Evolutionary conservation across 2,329 filamentous ascomycete species (phyloP).

Genomic region (Venturia asperata): DNA sequence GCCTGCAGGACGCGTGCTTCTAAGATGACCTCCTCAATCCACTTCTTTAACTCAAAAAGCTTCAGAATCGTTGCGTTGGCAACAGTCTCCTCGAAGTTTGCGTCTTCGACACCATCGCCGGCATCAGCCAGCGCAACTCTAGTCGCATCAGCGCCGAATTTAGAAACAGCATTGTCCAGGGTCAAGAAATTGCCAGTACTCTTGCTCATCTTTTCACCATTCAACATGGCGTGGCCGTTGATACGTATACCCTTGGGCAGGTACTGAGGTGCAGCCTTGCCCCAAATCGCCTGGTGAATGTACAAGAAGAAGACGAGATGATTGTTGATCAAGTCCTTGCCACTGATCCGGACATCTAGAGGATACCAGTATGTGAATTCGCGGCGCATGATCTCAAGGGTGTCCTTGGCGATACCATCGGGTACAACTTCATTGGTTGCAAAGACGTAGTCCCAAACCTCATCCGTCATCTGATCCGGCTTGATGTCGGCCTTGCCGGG

Average conservation of each 20-base stretch:
- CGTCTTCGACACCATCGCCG: conserved; percentile 88
- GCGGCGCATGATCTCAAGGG: conserved; percentile 72
- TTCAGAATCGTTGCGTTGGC: conserved; percentile 87
- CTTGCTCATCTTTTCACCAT: conserved; percentile 98
- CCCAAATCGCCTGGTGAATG: conserved; percentile 85
- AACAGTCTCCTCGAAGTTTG: conserved; percentile 94
- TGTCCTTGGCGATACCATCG: conserved; percentile 65
- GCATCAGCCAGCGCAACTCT: conserved; percentile 89
- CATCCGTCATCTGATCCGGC: conserved; percentile 83
- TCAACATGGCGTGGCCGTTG: conserved; percentile 89
- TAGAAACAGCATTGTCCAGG: conserved; percentile 72
- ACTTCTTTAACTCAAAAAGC: conserved; percentile 75
- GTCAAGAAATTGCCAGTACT: conserved; percentile 97
- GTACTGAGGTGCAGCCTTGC: conserved; percentile 54
- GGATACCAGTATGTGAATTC: conserved; percentile 98
- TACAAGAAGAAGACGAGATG: conserved; percentile 96
- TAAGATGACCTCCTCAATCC: conserved; percentile 78
- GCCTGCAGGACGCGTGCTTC: conserved; percentile 45
- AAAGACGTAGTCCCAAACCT: conserved; percentile 96
- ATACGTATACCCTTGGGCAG: conserved; percentile 82
- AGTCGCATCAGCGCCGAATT: conserved; percentile 90
- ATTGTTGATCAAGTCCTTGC: conserved; percentile 89
- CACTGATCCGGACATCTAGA: conserved; percentile 76
- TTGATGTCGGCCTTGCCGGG: conserved; percentile 62
- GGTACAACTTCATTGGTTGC: conserved; percentile 62